A percentile compares a stretch with the other conserved stretches of the same genome.
Conservation (phyloP, 345 rosid species). For the Aegle marmelos region DNA sequence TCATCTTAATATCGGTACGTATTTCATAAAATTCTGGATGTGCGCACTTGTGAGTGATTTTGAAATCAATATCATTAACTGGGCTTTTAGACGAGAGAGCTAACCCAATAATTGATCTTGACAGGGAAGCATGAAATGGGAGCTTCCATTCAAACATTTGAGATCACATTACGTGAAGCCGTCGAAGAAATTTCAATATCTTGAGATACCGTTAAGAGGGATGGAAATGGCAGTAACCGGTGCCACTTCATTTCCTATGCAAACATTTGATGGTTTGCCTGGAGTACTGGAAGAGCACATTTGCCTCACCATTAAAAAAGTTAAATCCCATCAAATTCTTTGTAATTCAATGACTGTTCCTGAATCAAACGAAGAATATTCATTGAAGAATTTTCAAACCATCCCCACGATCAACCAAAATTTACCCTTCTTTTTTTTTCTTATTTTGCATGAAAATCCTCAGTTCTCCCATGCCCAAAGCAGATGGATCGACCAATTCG, state of each 20-base stretch:
- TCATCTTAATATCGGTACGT: no score
- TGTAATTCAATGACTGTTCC: slow-evolving; percentile 47
- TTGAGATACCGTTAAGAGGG: slow-evolving; percentile 61
- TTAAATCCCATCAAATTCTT: slow-evolving; percentile 10
- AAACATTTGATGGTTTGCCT: slow-evolving; percentile 13
- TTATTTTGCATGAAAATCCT: slow-evolving; percentile 69
- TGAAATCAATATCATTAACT: no score
- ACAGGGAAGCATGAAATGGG: slow-evolving; percentile 82
- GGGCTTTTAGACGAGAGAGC: no score
- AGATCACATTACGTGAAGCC: slow-evolving; percentile 36
- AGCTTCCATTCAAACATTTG: slow-evolving; percentile 52
- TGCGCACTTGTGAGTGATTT: no score
- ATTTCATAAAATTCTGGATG: no score
- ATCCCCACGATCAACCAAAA: slow-evolving; percentile 47
- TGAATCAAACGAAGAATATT: slow-evolving; percentile 40
- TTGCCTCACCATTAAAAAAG: slow-evolving; percentile 33
- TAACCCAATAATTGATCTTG: no score
- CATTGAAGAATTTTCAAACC: slow-evolving; percentile 35
- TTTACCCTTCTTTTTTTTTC: slow-evolving; percentile 73
- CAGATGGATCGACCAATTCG: slow-evolving; percentile 17
- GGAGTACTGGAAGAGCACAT: slow-evolving; percentile 49
- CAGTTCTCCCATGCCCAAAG: slow-evolving; percentile 27
- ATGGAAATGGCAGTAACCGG: slow-evolving; percentile 71
- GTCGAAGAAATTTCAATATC: slow-evolving; percentile 45
- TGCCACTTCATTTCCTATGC: slow-evolving; percentile 35